A percentile compares a stretch with the other conserved stretches of the same genome.
Evolutionary conservation across 805 yeast genomes (phyloP).

Genomic region (Zygoascus bituminiphila): DNA sequence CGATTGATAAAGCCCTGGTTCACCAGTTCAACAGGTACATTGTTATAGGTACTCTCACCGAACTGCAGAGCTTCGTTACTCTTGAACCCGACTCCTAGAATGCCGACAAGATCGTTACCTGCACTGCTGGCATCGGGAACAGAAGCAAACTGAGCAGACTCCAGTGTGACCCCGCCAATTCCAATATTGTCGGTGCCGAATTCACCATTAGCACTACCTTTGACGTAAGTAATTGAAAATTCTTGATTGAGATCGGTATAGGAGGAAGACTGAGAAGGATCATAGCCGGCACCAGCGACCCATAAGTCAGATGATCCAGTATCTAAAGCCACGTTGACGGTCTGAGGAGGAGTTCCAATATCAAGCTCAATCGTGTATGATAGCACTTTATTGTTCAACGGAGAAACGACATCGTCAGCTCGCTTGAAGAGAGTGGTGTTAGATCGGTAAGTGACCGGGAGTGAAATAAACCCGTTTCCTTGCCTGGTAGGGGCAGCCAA

Average conservation of each 20-base stretch:
- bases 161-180: constrained; percentile 41
- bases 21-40: constrained; percentile 52
- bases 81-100: constrained; percentile 25
- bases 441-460: background rate
- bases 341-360: constrained; percentile 38
- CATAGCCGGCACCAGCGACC: constrained; percentile 29
- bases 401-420: background rate
- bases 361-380: constrained; percentile 16
- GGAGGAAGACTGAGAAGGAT: constrained; percentile 14
- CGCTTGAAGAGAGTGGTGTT: background rate
- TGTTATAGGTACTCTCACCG: constrained; percentile 36
- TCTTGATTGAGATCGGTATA: constrained; percentile 15
- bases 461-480: background rate
- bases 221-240: constrained; percentile 27
- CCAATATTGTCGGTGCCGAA: constrained; percentile 56
- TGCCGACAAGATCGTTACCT: constrained; percentile 3
- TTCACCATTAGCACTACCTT: constrained; percentile 35
- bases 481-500: background rate
- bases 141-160: constrained; percentile 15
- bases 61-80: constrained; percentile 18
- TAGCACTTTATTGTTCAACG: background rate
- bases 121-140: too few relatives aligned
- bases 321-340: constrained; percentile 34
- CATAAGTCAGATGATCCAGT: constrained; percentile 45
- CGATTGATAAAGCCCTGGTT: constrained; percentile 46